These are phyloP conservation scores for Phyllosticta ampelicida DNA, from an alignment of 2,329 filamentous ascomycete genomes.

Conservation along the genomic window DNA sequence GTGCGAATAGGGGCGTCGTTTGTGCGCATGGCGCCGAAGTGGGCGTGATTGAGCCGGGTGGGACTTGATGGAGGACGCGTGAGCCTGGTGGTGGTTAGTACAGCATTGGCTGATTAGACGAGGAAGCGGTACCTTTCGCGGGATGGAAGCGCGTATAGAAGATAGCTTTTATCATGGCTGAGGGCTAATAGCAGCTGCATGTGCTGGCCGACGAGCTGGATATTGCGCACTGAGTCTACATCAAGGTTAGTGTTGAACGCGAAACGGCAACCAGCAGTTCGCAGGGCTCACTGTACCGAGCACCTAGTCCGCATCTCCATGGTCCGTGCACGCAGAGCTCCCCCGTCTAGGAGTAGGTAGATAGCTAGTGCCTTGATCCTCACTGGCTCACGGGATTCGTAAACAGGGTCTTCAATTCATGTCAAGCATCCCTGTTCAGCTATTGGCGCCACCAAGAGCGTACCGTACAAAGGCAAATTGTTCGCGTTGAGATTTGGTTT, in stretches of 20 bases:
- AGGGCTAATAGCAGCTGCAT: not conserved
- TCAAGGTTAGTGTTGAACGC: not conserved
- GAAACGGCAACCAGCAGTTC: not conserved
- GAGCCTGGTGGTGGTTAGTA: conserved; percentile 35
- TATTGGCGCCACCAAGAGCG: not conserved
- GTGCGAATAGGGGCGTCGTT: conserved; percentile 42
- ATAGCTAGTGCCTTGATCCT: no score
- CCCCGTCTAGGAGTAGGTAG: no score
- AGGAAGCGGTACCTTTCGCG: conserved; percentile 28
- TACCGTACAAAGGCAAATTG: not conserved
- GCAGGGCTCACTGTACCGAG: no score
- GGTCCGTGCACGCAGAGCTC: not conserved
- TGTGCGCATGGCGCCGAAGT: conserved; percentile 30
- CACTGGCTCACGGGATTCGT: no score
- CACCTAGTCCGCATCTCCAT: conserved; percentile 7
- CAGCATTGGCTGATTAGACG: not conserved
- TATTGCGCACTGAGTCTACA: not conserved
- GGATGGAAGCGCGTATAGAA: conserved; percentile 59
- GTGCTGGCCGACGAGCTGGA: not conserved
- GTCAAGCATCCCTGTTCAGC: not conserved
- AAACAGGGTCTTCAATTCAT: not conserved
- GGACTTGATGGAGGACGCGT: conserved; percentile 54
- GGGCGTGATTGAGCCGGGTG: conserved; percentile 45
- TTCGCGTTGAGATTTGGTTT: not conserved
- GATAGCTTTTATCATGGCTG: conserved; percentile 49